Evolutionary conservation across 495 filamentous ascomycete species (phyloP).

Genomic region (Geoglossum glabrum): DNA sequence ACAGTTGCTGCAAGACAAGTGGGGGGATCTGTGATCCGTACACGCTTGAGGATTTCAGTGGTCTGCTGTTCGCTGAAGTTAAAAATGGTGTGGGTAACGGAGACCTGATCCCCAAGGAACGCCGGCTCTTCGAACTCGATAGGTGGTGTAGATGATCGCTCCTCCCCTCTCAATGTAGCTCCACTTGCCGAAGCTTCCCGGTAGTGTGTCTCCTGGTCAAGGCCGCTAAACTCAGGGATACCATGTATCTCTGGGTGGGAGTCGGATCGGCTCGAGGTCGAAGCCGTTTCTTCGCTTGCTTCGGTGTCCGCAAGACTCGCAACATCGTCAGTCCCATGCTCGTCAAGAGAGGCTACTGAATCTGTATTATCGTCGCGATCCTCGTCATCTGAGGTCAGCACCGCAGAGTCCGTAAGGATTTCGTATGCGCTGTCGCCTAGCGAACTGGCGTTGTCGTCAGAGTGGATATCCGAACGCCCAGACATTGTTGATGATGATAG

Average conservation of each 20-base stretch:
- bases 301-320: constrained; percentile 34
- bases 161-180: constrained; percentile 11
- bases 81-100: constrained; percentile 42
- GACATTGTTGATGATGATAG: constrained; percentile 10
- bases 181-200: constrained; percentile 17
- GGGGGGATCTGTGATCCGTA: constrained; percentile 8
- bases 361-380: constrained; percentile 18
- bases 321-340: constrained; percentile 25
- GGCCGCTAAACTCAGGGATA: constrained; percentile 6
- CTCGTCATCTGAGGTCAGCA: constrained; percentile 7
- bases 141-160: constrained; percentile 13
- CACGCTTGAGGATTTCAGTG: not conserved
- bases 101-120: constrained; percentile 12
- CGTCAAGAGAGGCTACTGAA: constrained; percentile 29
- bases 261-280: constrained; percentile 12
- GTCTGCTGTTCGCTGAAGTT: constrained; percentile 26
- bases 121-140: constrained; percentile 21
- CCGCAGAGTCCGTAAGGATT: constrained; percentile 6
- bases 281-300: constrained; percentile 6
- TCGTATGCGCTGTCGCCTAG: constrained; percentile 9
- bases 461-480: constrained; percentile 23
- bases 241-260: constrained; percentile 18
- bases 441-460: constrained; percentile 13
- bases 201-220: constrained; percentile 1
- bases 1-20: constrained; percentile 34